Percentiles rank a stretch among this genome's conserved stretches.
These are phyloP conservation scores for Testicularia cyperi DNA, from an alignment of 1,284 basidiomycete genomes.

Conservation along the genomic window DNA sequence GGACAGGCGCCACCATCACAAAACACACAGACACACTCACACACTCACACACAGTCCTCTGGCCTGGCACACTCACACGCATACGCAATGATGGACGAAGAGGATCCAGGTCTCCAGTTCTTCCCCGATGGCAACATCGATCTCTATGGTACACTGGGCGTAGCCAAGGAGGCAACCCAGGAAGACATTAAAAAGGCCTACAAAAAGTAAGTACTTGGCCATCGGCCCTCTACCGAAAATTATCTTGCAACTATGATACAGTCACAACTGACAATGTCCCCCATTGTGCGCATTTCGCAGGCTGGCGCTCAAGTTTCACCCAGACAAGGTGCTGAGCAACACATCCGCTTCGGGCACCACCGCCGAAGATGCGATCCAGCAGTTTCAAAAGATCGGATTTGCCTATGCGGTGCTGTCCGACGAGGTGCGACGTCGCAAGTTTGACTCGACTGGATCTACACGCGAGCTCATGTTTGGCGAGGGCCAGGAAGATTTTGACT, in stretches of 20 bases:
- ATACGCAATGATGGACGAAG: constrained; percentile 28
- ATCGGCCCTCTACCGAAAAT: background rate
- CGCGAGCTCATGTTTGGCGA: constrained; percentile 50
- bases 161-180: constrained; percentile 32
- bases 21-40: background rate
- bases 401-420: constrained; percentile 58
- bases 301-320: constrained; percentile 57
- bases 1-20: background rate
- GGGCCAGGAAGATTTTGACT: constrained; percentile 55
- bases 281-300: too few relatives aligned
- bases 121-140: constrained; percentile 56
- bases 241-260: too few relatives aligned
- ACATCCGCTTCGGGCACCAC: constrained; percentile 4
- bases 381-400: constrained; percentile 58
- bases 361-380: constrained; percentile 32
- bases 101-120: constrained; percentile 56
- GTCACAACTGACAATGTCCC: too few relatives aligned
- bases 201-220: constrained; percentile 37
- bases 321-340: constrained; percentile 53
- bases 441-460: constrained; percentile 56
- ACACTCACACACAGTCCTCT: background rate
- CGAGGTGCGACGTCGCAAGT: constrained; percentile 43
- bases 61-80: too few relatives aligned
- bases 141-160: constrained; percentile 52
- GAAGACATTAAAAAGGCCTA: constrained; percentile 56